Evolutionary conservation across 225 moss, liverwort and hornwort species (phyloP).

Genomic region (Polytrichum commune): DNA sequence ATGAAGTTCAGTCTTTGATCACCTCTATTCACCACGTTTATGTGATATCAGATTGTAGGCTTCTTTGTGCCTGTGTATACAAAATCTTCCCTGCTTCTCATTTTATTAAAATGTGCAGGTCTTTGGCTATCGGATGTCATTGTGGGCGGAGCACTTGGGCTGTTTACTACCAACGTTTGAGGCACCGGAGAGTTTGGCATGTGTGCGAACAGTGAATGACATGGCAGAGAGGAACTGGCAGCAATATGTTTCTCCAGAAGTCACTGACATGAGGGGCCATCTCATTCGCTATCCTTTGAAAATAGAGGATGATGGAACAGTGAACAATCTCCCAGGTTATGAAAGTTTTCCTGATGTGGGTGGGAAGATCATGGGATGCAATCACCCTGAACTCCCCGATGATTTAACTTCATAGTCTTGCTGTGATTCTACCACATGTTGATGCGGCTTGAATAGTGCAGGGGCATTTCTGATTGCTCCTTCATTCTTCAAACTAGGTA

Average conservation of each 20-base stretch:
- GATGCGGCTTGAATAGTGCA: too few relatives aligned
- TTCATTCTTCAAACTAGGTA: too few relatives aligned
- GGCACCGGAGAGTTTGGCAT: conserved; percentile 55
- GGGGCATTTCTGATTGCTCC: too few relatives aligned
- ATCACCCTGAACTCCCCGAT: conserved; percentile 43
- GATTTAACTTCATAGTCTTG: conserved; percentile 29
- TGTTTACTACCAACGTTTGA: conserved; percentile 49
- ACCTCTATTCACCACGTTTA: too few relatives aligned
- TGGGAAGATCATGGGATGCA: conserved; percentile 70
- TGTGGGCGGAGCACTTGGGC: conserved; percentile 87
- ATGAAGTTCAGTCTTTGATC: too few relatives aligned
- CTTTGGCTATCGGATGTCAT: conserved; percentile 77
- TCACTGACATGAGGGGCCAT: conserved; percentile 63
- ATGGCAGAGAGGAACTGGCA: conserved; percentile 68
- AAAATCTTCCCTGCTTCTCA: background rate
- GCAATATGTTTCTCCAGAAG: conserved; percentile 41
- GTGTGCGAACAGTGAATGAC: conserved; percentile 63
- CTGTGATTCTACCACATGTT: too few relatives aligned
- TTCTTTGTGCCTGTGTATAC: too few relatives aligned
- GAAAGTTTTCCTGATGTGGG: conserved; percentile 77
- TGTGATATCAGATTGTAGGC: too few relatives aligned
- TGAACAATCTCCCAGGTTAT: conserved; percentile 48
- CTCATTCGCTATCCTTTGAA: conserved; percentile 65
- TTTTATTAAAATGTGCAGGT: conserved; percentile 30
- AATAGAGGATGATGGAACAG: conserved; percentile 46